These are phyloP conservation scores for Oryza meridionalis DNA, from an alignment of 176 grass and related monocot species.

Conservation along the genomic window DNA sequence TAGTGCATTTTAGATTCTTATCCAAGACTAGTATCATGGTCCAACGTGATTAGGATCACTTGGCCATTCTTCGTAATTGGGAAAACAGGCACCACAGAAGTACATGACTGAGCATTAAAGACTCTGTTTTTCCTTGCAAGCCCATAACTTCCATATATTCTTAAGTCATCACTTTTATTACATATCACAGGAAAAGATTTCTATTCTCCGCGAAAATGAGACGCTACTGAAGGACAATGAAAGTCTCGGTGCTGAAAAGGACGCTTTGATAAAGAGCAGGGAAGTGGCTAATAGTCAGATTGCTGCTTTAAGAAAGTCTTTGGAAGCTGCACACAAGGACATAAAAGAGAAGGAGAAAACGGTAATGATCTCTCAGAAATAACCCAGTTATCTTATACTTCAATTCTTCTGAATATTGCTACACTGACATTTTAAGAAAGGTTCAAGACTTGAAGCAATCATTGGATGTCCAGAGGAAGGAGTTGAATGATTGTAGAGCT, in stretches of 20 bases:
- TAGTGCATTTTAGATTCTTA: not conserved
- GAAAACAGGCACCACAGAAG: not conserved
- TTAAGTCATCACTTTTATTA: conserved; percentile 23
- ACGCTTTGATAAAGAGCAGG: conserved; percentile 61
- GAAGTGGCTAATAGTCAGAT: conserved; percentile 71
- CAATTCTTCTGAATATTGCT: conserved; percentile 35
- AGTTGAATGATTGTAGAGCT: conserved; percentile 89
- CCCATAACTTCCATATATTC: not conserved
- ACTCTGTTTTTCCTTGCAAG: not conserved
- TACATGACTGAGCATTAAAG: not conserved
- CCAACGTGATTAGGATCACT: no score
- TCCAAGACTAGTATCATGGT: not conserved
- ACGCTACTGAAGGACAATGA: conserved; percentile 73
- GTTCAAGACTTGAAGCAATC: conserved; percentile 88
- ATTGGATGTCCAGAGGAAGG: conserved; percentile 75
- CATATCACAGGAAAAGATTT: conserved; percentile 81
- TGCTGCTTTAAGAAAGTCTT: conserved; percentile 63
- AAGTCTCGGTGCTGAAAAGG: conserved; percentile 71
- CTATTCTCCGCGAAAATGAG: conserved; percentile 84
- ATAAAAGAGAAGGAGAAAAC: conserved; percentile 86
- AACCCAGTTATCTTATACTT: conserved; percentile 23
- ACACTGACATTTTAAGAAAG: conserved; percentile 62
- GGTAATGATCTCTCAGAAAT: conserved; percentile 57
- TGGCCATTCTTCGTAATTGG: no score
- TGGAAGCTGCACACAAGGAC: conserved; percentile 79